Base-by-base conservation (phyloP, 1,139 yeast species). In the Candida glucosophila region DNA sequence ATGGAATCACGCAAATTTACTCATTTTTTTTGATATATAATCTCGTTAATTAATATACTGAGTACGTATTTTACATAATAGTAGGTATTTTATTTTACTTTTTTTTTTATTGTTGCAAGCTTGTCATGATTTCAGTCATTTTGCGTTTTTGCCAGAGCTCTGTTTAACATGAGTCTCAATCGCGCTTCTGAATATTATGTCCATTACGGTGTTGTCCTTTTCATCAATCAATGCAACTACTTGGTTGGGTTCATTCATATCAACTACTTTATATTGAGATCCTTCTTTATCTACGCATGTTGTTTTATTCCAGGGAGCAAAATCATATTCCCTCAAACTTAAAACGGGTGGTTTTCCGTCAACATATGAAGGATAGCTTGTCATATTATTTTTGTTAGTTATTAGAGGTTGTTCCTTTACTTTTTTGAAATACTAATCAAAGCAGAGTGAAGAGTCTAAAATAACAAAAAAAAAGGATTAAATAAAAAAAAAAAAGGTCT, bases 1-100 rank as follows among this genome's bases (percentile, higher is more conserved):
- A 76, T 71, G 25, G 75, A 70, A 14, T 82, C 94, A 3, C 64
- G 71, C 37, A 76, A 85, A 40, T 76, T 79, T 53, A 88, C 96
- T 4, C 95, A 86, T 48, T 88, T 79, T 52, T 78, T 77, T 40
- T 82, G 58, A 19, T 20, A 6, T 6, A n/a, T n/a, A n/a, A n/a
- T n/a, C n/a, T n/a, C n/a, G n/a, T n/a, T n/a, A n/a, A n/a, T n/a
- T n/a, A n/a, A n/a, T n/a, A n/a, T n/a, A n/a, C n/a, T n/a, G n/a
- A n/a, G n/a, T n/a, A n/a, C n/a, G n/a, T n/a, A n/a, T n/a, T n/a
- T n/a, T n/a, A n/a, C n/a, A n/a, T n/a, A n/a, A n/a, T n/a, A n/a
- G n/a, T n/a, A n/a, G n/a, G n/a, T n/a, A n/a, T n/a, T n/a, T n/a
- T n/a, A n/a, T n/a, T n/a, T n/a, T n/a, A n/a, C n/a, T n/a, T n/a